These are phyloP conservation scores for Trifolium repens DNA, from an alignment of 306 rosid genomes.

Conservation along the genomic window DNA sequence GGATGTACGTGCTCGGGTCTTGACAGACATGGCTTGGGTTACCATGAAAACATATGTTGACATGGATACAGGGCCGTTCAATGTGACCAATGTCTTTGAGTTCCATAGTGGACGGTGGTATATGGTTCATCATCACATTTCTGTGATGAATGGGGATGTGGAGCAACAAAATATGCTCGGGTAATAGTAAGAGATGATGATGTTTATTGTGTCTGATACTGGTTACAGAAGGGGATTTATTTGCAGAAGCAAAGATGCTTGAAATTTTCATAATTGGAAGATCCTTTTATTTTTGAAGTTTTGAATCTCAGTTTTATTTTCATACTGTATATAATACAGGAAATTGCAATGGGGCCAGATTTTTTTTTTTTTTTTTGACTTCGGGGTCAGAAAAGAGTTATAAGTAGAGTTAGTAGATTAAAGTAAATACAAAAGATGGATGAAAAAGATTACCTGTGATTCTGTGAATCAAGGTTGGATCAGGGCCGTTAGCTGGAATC, in stretches of 20 bases:
- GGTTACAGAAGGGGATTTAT: conserved; percentile 57
- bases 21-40: conserved; percentile 96
- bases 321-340: conserved; percentile 57
- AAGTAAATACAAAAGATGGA: conserved; percentile 37
- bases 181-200: conserved; percentile 50
- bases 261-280: conserved; percentile 55
- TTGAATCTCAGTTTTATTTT: conserved; percentile 66
- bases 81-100: conserved; percentile 79
- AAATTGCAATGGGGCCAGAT: conserved; percentile 39
- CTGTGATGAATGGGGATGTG: conserved; percentile 77
- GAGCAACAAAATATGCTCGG: conserved; percentile 75
- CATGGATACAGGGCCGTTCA: conserved; percentile 85
- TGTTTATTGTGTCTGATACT: conserved; percentile 57
- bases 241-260: conserved; percentile 64
- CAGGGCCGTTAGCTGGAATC: conserved; percentile 10
- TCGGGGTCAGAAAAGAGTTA: conserved; percentile 20
- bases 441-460: conserved; percentile 26
- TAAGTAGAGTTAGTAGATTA: conserved; percentile 39
- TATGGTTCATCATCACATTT: conserved; percentile 96
- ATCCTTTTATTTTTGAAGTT: conserved; percentile 48
- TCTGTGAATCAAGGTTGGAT: conserved; percentile 33
- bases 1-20: conserved; percentile 84
- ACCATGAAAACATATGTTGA: conserved; percentile 83
- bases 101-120: conserved; percentile 84
- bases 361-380: too few species aligned